Conservation (phyloP, 2,329 filamentous ascomycete species). For the Lachnellula cervina region DNA sequence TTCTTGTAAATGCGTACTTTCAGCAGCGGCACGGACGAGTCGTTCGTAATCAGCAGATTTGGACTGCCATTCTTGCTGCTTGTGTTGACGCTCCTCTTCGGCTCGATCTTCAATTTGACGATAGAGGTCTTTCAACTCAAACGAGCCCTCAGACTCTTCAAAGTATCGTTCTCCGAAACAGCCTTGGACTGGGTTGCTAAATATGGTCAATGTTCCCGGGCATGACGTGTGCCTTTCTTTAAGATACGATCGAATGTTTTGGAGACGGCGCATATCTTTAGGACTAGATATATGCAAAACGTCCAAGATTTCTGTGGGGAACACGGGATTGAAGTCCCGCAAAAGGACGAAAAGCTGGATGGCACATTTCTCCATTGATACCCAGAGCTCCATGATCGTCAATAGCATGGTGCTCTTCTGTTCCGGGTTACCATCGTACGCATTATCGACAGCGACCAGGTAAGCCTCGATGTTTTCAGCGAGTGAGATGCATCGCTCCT, state of each 20-base stretch:
- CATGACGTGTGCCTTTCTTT: constrained; percentile 30
- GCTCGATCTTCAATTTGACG: constrained; percentile 35
- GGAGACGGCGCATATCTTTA: constrained; percentile 47
- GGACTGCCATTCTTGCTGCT: constrained; percentile 33
- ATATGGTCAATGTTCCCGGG: constrained; percentile 37
- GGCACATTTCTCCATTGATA: constrained; percentile 47
- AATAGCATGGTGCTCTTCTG: constrained; percentile 50
- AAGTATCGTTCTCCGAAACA: constrained; percentile 30
- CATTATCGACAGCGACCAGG: constrained; percentile 28
- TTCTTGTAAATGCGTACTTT: not conserved
- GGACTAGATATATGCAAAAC: constrained; percentile 46
- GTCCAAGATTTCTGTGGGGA: constrained; percentile 48
- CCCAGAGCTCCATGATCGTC: constrained; percentile 53
- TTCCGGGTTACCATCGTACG: constrained; percentile 42
- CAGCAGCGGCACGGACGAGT: not conserved
- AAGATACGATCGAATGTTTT: constrained; percentile 47
- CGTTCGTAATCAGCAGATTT: not conserved
- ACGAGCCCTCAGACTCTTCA: constrained; percentile 29
- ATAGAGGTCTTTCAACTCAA: constrained; percentile 29
- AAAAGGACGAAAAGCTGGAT: constrained; percentile 42
- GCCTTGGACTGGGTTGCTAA: constrained; percentile 37
- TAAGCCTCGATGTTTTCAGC: constrained; percentile 35
- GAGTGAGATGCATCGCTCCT: constrained; percentile 28
- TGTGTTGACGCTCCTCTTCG: constrained; percentile 34
- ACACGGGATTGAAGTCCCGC: constrained; percentile 44